Conservation (phyloP, 2,329 filamentous ascomycete genomes). For the Verticillium nubilum region DNA sequence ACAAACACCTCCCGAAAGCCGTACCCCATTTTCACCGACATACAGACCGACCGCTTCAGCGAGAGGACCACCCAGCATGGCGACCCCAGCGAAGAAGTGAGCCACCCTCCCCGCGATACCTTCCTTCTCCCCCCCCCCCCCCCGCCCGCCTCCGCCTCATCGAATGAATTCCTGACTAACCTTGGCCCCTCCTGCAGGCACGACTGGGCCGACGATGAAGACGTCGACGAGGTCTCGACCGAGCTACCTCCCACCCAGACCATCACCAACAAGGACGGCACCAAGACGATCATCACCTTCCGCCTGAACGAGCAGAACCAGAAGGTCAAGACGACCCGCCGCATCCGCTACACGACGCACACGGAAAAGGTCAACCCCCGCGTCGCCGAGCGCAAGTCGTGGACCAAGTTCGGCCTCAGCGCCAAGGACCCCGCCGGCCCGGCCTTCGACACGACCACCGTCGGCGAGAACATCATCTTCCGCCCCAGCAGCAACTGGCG, state of each 20-base stretch:
- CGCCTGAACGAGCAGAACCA: constrained; percentile 87
- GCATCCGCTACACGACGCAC: constrained; percentile 86
- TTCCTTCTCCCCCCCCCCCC: neutral
- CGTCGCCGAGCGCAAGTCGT: constrained; percentile 89
- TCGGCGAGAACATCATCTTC: constrained; percentile 99
- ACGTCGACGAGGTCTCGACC: constrained; percentile 66
- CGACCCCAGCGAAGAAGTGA: neutral
- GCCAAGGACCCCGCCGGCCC: constrained; percentile 81
- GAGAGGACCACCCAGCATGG: neutral
- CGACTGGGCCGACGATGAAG: constrained; percentile 97
- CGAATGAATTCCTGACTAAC: neutral
- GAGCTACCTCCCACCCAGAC: constrained; percentile 81
- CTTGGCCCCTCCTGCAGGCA: constrained; percentile 28
- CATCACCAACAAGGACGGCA: constrained; percentile 96
- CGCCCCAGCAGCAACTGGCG: constrained; percentile 91
- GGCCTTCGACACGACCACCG: constrained; percentile 80
- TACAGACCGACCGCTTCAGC: neutral
- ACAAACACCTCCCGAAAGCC: neutral
- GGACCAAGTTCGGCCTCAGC: constrained; percentile 88
- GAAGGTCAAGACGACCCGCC: constrained; percentile 95
- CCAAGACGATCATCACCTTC: constrained; percentile 90
- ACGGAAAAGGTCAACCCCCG: constrained; percentile 94
- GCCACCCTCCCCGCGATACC: neutral
- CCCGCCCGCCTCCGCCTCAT: neutral
- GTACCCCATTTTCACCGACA: neutral